These are phyloP conservation scores for Linderniella brevidens DNA, from an alignment of 257 asterid species.

Conservation along the genomic window DNA sequence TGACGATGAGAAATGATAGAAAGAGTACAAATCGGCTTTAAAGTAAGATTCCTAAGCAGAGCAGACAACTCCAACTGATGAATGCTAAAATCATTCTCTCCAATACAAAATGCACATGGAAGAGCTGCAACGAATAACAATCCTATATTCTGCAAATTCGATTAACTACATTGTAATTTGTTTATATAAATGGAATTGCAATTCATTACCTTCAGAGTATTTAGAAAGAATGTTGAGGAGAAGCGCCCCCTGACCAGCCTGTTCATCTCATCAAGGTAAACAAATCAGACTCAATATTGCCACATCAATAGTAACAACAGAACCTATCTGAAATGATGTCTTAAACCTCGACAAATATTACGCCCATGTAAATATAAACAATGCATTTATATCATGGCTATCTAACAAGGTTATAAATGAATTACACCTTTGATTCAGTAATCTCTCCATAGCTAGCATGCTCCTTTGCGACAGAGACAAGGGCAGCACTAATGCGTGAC, in stretches of 20 bases:
- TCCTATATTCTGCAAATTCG: too few species aligned
- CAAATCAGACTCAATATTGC: neutral
- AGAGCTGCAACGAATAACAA: too few species aligned
- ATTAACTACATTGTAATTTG: too few species aligned
- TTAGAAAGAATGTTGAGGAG: slow-evolving; percentile 78
- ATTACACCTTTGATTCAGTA: slow-evolving; percentile 69
- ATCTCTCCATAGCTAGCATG: slow-evolving; percentile 91
- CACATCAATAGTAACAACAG: too few species aligned
- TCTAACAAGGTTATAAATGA: neutral
- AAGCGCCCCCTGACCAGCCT: slow-evolving; percentile 93
- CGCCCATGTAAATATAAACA: neutral
- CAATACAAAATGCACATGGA: too few species aligned
- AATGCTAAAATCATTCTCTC: too few species aligned
- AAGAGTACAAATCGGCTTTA: too few species aligned
- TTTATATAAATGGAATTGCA: neutral
- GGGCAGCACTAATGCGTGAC: slow-evolving; percentile 58
- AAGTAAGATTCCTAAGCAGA: too few species aligned
- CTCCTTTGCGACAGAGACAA: slow-evolving; percentile 85
- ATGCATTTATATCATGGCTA: neutral
- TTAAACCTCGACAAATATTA: neutral
- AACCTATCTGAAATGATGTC: too few species aligned
- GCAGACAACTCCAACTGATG: too few species aligned
- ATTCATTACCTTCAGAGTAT: slow-evolving; percentile 58
- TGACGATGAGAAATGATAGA: too few species aligned
- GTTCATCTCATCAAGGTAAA: slow-evolving; percentile 13